phyloP scores from a whole-genome alignment of 140 eudicot species.

The Senecio squalidus region DNA sequence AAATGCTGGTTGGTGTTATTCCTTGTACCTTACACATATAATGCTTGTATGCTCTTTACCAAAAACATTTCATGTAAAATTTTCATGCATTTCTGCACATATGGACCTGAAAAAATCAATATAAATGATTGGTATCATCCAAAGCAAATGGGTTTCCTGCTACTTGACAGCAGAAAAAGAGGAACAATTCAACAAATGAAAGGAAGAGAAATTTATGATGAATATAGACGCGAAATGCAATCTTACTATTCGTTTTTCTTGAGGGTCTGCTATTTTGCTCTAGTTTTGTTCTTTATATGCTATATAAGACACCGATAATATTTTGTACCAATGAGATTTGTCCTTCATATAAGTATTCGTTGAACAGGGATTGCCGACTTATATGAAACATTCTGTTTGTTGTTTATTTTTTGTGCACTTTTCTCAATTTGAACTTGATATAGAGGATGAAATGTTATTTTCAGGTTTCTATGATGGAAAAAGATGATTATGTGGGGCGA shows the following conservation, averaged over 20 bases:
- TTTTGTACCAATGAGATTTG: neutral
- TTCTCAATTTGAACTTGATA: constrained; percentile 1
- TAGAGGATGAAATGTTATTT: constrained; percentile 33
- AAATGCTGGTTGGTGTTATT: constrained; percentile 78
- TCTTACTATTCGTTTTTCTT: neutral
- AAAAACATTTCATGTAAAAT: neutral
- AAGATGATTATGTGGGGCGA: constrained; percentile 77
- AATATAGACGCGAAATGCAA: neutral
- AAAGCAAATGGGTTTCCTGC: neutral
- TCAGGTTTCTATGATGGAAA: constrained; percentile 95
- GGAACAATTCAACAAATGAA: too few relatives aligned
- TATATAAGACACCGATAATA: neutral
- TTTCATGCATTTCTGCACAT: neutral
- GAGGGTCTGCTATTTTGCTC: neutral
- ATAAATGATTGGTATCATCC: neutral
- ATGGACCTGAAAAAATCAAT: neutral
- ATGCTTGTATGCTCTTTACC: neutral
- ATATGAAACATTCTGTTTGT: neutral
- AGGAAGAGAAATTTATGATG: neutral
- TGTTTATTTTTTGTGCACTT: constrained; percentile 8
- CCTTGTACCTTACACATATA: constrained; percentile 3
- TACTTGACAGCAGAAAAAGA: too few relatives aligned
- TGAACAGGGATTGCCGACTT: neutral
- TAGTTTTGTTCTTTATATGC: neutral
- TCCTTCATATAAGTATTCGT: neutral